Evolutionary conservation across 2,329 filamentous ascomycete genomes (phyloP), one percentile per base, ranked within the genome.

Genomic region (Talaromyces albobiverticillius): DNA sequence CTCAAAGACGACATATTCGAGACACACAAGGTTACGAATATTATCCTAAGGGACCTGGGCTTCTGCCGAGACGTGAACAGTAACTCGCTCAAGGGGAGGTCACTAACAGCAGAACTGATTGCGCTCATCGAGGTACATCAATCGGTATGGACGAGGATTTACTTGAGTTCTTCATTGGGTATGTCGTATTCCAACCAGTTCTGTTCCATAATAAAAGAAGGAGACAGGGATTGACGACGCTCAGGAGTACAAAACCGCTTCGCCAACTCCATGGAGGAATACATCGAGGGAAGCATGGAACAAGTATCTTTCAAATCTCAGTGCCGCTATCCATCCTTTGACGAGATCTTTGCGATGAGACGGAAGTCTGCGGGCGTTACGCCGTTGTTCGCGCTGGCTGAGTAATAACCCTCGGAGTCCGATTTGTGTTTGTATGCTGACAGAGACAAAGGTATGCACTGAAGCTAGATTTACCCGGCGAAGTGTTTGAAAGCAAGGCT

Each of bases 51-150:
- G 3, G 57, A 64, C 5, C 55, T 61, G 48, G 51, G 20, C 3
- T 16, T 42, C 8, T 10, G 16, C 18, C 11, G 2, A 16, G 38
- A 32, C 25, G 7, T 50, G 31, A 3, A 38, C 10, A 16, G 11
- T 13, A 23, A 25, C n/a, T n/a, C n/a, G n/a, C n/a, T n/a, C n/a
- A n/a, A n/a, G n/a, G n/a, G n/a, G n/a, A n/a, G n/a, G n/a, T n/a
- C n/a, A n/a, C 14, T 47, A 32, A 9, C 46, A 1, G 5, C 32
- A 4, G 60, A 63, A 26, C 47, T 59, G 32, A 47, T 61, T 18
- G 58, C 59, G 13, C 59, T 69, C 7, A 55, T 63, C 18, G 58
- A 64, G 43, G 59, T 64, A 4, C 67, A 69, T 46, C 65, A 68
- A 47, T 55, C 53, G 7, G 60, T 62, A 3, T 69, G 65, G 65